Base-by-base conservation (phyloP, 2,329 filamentous ascomycete genomes). In the Raffaelea albimanens region DNA sequence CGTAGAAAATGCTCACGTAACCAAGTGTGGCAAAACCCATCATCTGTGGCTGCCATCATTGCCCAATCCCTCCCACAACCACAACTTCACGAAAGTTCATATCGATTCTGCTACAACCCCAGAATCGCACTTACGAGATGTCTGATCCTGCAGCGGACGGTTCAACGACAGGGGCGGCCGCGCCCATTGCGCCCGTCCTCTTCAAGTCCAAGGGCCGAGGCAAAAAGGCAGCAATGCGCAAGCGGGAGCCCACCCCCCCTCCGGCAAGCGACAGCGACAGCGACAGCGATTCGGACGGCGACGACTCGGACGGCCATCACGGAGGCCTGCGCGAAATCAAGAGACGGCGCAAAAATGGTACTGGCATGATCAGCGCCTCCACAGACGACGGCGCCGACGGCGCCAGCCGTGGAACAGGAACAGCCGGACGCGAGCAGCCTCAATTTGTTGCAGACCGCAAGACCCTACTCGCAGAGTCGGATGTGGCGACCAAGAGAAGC, bases 401-500 rank as follows among this genome's bases (percentile, higher is more conserved):
- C 14, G 62, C 25, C 14, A 46, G 22, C 21, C n/a, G n/a, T n/a
- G 13, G 20, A 23, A 38, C 44, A 40, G 60, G 59, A 34, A 64
- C n/a, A n/a, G n/a, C 68, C 8, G 70, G 76, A 23, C 62, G 72
- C 21, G 48, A 52, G 8, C 42, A 43, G 36, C 49, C 47, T 2
- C n/a, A 42, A 20, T 41, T 46, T 64, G 64, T 73, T 45, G 77
- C 82, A 49, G 76, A 87, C 63, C 73, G 82, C 55, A 74, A 69
- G 49, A 65, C 79, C 21, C 72, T 73, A 53, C 80, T 88, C 56
- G 72, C 80, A 56, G 74, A 73, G 53, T 78, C 77, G 57, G 91
- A 91, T 63, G 90, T 96, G 62, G 91, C 93, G 19, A 97, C 91
- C 1, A 95, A 94, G 87, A 42, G 69, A 83, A 2, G 80, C 85